Evolutionary conservation across 1,284 basidiomycete species (phyloP).

Genomic region (Cryptococcus floricola): DNA sequence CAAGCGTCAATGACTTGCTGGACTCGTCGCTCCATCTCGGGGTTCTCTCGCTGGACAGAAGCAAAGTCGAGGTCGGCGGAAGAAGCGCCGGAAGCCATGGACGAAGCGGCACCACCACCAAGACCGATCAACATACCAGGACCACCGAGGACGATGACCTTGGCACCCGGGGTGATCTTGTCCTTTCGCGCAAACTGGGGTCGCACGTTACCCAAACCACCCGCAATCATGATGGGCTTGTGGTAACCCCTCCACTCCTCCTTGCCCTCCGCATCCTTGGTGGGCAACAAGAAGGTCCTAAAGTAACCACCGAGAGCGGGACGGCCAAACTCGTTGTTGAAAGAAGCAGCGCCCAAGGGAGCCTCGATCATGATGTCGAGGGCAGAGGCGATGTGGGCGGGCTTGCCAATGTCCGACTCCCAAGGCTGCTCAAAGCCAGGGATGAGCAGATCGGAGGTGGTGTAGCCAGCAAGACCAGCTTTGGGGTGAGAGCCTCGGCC

Average conservation of each 20-base stretch:
- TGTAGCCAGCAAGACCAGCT: conserved; percentile 90
- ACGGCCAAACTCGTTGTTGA: conserved; percentile 98
- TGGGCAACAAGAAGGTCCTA: conserved; percentile 77
- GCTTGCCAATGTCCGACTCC: conserved; percentile 83
- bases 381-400: conserved; percentile 84
- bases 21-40: conserved; percentile 95
- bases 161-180: conserved; percentile 69
- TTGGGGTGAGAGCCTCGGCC: conserved; percentile 94
- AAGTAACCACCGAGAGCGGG: conserved; percentile 76
- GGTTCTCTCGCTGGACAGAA: conserved; percentile 94
- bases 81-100: conserved; percentile 80
- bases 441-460: conserved; percentile 89
- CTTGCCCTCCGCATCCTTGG: conserved; percentile 59
- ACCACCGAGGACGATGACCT: conserved; percentile 91
- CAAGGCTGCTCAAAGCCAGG: conserved; percentile 83
- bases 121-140: conserved; percentile 96
- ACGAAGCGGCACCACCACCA: conserved; percentile 92
- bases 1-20: conserved; percentile 97
- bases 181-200: conserved; percentile 74
- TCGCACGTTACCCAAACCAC: conserved; percentile 89
- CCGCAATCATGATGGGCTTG: conserved; percentile 99
- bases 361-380: conserved; percentile 97
- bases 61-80: conserved; percentile 94
- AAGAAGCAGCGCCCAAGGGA: conserved; percentile 88
- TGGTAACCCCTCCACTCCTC: conserved; percentile 75